Percentiles rank a stretch among this genome's conserved stretches.
phyloP scores from a whole-genome alignment of 139 green algal genomes.

The Picochlorum sp. region DNA sequence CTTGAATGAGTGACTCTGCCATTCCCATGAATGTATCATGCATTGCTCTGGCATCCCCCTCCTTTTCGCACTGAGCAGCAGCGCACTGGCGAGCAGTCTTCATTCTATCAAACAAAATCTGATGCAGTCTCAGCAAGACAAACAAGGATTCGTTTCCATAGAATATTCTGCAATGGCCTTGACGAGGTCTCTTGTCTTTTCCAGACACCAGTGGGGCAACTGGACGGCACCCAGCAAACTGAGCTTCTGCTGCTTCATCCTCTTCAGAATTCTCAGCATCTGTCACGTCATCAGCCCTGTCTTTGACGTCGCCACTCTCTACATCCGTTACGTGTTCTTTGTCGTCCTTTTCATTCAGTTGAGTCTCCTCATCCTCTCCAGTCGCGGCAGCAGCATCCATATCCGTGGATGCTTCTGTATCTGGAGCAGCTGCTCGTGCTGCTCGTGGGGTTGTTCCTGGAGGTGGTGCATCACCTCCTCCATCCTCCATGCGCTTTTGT shows the following conservation, averaged over 20 bases:
- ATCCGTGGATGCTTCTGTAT: slow-evolving; percentile 10
- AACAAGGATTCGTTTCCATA: slow-evolving; percentile 92
- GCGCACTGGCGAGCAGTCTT: slow-evolving; percentile 22
- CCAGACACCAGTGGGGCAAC: slow-evolving; percentile 16
- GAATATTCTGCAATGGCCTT: slow-evolving; percentile 38
- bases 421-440: slow-evolving; percentile 4
- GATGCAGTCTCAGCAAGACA: slow-evolving; percentile 78
- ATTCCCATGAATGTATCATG: slow-evolving; percentile 47
- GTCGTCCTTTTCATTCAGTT: slow-evolving; percentile 8
- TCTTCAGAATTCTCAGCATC: slow-evolving; percentile 11
- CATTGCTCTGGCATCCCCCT: neutral
- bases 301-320: slow-evolving; percentile 18
- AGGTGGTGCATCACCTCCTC: neutral
- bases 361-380: slow-evolving; percentile 9
- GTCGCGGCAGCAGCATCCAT: slow-evolving; percentile 11
- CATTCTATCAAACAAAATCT: slow-evolving; percentile 81
- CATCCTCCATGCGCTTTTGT: slow-evolving; percentile 19
- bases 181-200: too few relatives aligned
- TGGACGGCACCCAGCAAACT: slow-evolving; percentile 17
- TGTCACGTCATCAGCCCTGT: slow-evolving; percentile 8
- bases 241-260: slow-evolving; percentile 24
- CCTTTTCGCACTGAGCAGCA: slow-evolving; percentile 7
- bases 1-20: slow-evolving; percentile 49
- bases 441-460: slow-evolving; percentile 11
- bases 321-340: slow-evolving; percentile 16